These are phyloP conservation scores for Acephala macrosclerotiorum DNA, from an alignment of 2,329 filamentous ascomycete species.

Conservation along the genomic window DNA sequence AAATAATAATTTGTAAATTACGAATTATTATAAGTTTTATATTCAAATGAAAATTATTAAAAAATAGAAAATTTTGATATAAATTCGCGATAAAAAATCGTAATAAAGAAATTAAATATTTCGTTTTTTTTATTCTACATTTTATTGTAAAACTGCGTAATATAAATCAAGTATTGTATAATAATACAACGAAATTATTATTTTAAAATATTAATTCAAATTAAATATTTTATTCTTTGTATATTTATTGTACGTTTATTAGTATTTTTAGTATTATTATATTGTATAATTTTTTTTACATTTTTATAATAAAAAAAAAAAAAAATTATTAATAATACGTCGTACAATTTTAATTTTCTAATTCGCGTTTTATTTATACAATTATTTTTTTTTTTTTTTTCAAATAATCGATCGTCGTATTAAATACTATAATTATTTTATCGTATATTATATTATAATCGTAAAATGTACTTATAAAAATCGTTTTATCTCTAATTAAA, in stretches of 20 bases:
- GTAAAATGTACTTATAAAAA: slow-evolving; percentile 33
- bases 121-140: too few species aligned
- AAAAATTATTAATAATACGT: slow-evolving; percentile 3
- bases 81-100: too few species aligned
- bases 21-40: too few species aligned
- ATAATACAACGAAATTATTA: too few species aligned
- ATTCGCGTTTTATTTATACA: slow-evolving; percentile 9
- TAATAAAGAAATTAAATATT: too few species aligned
- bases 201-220: too few species aligned
- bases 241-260: slow-evolving; percentile 25
- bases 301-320: slow-evolving; percentile 19
- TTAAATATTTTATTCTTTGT: too few species aligned
- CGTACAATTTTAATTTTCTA: slow-evolving; percentile 18
- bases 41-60: too few species aligned
- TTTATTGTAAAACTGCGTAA: too few species aligned
- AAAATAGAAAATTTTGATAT: too few species aligned
- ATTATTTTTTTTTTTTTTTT: slow-evolving; percentile 20
- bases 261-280: slow-evolving; percentile 20
- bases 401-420: slow-evolving; percentile 25
- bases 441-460: slow-evolving; percentile 34
- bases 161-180: too few species aligned
- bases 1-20: too few species aligned
- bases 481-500: slow-evolving; percentile 37
- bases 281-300: slow-evolving; percentile 11
- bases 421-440: slow-evolving; percentile 29